Evolutionary conservation across 768 basidiomycete species (phyloP).

Genomic region (Leucocoprinus leucothites): DNA sequence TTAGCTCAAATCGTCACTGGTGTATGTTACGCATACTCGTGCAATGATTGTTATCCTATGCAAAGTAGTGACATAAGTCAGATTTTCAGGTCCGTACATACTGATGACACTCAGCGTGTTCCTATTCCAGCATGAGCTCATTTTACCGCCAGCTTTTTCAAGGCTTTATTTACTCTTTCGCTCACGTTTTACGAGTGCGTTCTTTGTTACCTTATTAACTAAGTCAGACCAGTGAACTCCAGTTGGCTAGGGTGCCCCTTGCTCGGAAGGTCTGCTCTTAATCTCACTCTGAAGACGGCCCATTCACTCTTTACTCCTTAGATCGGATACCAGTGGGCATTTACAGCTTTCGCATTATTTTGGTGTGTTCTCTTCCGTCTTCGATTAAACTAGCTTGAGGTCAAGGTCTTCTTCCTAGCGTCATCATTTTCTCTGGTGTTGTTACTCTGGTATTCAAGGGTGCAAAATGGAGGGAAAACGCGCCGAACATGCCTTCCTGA

Average conservation of each 20-base stretch:
- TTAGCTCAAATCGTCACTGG: constrained; percentile 32
- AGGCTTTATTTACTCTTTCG: constrained; percentile 29
- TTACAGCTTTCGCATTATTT: constrained; percentile 30
- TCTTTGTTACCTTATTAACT: too few relatives aligned
- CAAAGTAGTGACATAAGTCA: constrained; percentile 35
- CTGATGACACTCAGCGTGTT: neutral
- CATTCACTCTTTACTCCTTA: constrained; percentile 12
- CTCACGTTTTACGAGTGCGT: constrained; percentile 34
- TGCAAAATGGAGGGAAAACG: constrained; percentile 25
- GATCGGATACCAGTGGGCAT: constrained; percentile 36
- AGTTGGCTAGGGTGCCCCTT: constrained; percentile 29
- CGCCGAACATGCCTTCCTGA: too few relatives aligned
- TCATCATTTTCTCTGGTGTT: constrained; percentile 28
- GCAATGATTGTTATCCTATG: constrained; percentile 33
- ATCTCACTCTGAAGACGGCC: neutral
- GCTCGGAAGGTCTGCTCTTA: constrained; percentile 23
- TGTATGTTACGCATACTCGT: constrained; percentile 35
- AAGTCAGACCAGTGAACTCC: neutral
- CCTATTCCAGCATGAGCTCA: too few relatives aligned
- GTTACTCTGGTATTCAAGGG: constrained; percentile 29
- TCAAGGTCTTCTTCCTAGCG: constrained; percentile 16
- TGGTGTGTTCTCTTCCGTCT: constrained; percentile 22
- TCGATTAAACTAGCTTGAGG: neutral
- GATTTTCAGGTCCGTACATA: constrained; percentile 35
- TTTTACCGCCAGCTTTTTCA: constrained; percentile 24